These are phyloP conservation scores for Botryotinia narcissicola DNA, from an alignment of 2,329 filamentous ascomycete genomes.

Conservation along the genomic window DNA sequence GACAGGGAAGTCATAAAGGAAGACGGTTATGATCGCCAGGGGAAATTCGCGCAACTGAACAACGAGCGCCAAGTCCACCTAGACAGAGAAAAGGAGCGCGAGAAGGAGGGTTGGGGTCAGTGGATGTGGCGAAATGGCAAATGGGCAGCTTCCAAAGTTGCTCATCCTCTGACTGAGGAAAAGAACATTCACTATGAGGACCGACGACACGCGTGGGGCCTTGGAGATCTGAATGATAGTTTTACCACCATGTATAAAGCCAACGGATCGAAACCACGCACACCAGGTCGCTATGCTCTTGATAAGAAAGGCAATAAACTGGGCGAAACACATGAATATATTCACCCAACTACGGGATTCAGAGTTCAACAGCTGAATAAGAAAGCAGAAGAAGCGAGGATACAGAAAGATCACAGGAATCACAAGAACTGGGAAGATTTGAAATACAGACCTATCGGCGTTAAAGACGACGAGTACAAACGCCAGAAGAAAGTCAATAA, in stretches of 20 bases:
- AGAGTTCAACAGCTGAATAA: background rate
- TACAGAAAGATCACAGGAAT: background rate
- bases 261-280: background rate
- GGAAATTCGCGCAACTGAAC: background rate
- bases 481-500: background rate
- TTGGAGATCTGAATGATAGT: background rate
- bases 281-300: background rate
- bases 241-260: background rate
- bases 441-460: background rate
- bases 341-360: slow-evolving; percentile 1
- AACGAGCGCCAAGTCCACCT: background rate
- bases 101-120: background rate
- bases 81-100: background rate
- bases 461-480: background rate
- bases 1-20: background rate
- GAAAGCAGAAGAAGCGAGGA: background rate
- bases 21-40: background rate
- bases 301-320: background rate
- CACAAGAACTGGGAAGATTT: background rate
- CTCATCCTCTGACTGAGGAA: background rate
- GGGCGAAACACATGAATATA: background rate
- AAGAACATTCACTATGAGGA: background rate
- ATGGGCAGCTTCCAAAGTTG: background rate
- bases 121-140: background rate
- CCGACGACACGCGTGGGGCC: background rate